Conservation (phyloP, 257 asterid genomes). For the Scutellaria galericulata region DNA sequence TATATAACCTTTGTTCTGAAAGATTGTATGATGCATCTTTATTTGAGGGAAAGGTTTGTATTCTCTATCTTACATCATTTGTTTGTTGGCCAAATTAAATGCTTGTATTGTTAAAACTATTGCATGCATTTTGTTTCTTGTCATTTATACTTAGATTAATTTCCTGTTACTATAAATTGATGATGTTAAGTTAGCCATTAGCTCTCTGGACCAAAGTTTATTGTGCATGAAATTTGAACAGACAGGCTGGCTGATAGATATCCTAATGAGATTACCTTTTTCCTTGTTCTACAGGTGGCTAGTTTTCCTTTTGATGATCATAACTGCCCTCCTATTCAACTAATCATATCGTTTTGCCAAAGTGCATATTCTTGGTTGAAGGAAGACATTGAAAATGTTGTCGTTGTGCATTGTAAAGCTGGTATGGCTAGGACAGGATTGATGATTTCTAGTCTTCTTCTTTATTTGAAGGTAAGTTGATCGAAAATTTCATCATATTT, state of each 20-base stretch:
- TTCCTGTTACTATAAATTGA: conserved; percentile 6
- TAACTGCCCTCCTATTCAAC: conserved; percentile 97
- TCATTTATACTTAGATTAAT: neutral
- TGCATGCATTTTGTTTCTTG: conserved; percentile 6
- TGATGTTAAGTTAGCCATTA: conserved; percentile 2
- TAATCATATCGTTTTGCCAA: conserved; percentile 88
- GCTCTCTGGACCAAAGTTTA: conserved; percentile 12
- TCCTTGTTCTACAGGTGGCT: conserved; percentile 68
- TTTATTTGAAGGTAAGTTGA: conserved; percentile 72
- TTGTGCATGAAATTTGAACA: conserved; percentile 16
- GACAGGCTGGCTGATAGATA: conserved; percentile 3
- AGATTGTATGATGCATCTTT: conserved; percentile 94
- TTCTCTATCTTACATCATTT: conserved; percentile 24
- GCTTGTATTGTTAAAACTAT: neutral
- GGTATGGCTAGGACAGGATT: conserved; percentile 99
- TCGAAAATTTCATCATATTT: conserved; percentile 16
- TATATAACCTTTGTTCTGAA: conserved; percentile 98
- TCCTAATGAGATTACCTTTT: conserved; percentile 26
- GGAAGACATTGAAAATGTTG: conserved; percentile 97
- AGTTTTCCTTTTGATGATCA: conserved; percentile 98
- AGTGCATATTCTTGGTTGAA: conserved; percentile 99
- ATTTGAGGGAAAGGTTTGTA: conserved; percentile 92
- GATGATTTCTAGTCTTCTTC: conserved; percentile 98
- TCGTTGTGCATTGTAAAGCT: conserved; percentile 98
- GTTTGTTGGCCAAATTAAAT: conserved; percentile 18